Evolutionary conservation across 352 stramenopile species (phyloP), one percentile per base, ranked within the genome.

Genomic region (Phytophthora brassicae): DNA sequence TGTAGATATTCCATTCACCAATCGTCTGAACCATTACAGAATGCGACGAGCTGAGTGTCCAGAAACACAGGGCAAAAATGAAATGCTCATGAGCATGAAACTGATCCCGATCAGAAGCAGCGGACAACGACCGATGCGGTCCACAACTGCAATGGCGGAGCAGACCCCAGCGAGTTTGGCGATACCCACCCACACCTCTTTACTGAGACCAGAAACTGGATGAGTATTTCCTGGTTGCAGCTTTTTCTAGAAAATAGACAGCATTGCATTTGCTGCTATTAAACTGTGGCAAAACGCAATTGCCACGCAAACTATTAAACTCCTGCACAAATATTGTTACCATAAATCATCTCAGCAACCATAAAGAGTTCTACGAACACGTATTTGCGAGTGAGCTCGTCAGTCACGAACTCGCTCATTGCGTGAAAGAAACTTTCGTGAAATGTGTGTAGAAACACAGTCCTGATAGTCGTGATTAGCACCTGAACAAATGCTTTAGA

Each of bases 241-340:
- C 23, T 71, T 72, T 1, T 74, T 45, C 29, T n/a, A 91, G 60
- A 22, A 91, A 89, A 49, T 89, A 91, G 60, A 91, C n/a, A 90
- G 72, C 79, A 90, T 89, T 8, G 79, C 81, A 54, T 89, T 90
- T 1, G 81, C 81, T 11, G 73, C 81, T 9, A 77, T 91, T 35
- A 85, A 56, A 36, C 78, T 87, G 44, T 91, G 81, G 1, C 74
- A 84, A n/a, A 88, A 60, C 0, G 79, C 79, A 47, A 91, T 78
- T 2, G 74, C 36, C 11, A 91, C 65, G 17, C 74, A 87, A 42
- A 89, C 71, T 19, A 86, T 46, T 2, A 89, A 72, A 19, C 81
- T 77, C 33, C 77, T 81, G 28, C 20, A 43, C 24, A 24, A 53
- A 55, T 13, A 64, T n/a, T n/a, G n/a, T n/a, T n/a, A n/a, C n/a